A percentile compares a stretch with the other conserved stretches of the same genome.
Conservation (phyloP, 768 basidiomycete species). For the Russula vinacea region DNA sequence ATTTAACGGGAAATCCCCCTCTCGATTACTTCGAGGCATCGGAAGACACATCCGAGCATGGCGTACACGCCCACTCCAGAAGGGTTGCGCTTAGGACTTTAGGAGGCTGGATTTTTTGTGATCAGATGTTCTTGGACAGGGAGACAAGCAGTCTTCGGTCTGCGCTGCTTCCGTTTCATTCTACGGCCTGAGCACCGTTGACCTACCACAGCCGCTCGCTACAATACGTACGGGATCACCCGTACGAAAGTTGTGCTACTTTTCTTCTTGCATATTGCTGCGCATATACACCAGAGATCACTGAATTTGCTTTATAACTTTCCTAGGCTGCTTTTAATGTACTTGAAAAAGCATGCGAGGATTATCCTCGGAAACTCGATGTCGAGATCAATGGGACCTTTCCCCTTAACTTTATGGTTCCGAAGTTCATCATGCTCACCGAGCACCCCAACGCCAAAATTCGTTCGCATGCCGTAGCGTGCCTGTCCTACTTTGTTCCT, state of each 20-base stretch:
- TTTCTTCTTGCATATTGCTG: not conserved
- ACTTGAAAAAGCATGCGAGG: conserved; percentile 93
- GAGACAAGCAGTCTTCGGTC: not conserved
- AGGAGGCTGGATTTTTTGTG: conserved; percentile 1
- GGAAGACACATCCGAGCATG: not conserved
- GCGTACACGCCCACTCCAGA: not conserved
- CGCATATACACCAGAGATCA: conserved; percentile 5
- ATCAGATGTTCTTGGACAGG: not conserved
- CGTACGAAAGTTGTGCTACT: not conserved
- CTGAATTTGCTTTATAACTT: conserved; percentile 25
- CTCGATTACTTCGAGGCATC: conserved; percentile 4
- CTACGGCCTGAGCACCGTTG: conserved; percentile 4
- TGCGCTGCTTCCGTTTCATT: conserved; percentile 4
- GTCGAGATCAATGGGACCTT: conserved; percentile 90
- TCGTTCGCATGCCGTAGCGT: conserved; percentile 90
- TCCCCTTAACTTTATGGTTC: conserved; percentile 94
- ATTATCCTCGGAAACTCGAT: conserved; percentile 93
- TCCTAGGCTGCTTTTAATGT: conserved; percentile 86
- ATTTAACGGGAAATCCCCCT: not conserved
- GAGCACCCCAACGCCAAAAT: conserved; percentile 86
- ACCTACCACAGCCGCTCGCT: not conserved
- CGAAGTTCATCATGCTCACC: conserved; percentile 86
- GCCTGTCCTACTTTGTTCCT: conserved; percentile 89
- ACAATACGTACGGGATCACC: not conserved
- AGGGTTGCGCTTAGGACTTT: not conserved